Base-by-base conservation (phyloP, 441 rosid genomes). In the Brassica balearica region DNA sequence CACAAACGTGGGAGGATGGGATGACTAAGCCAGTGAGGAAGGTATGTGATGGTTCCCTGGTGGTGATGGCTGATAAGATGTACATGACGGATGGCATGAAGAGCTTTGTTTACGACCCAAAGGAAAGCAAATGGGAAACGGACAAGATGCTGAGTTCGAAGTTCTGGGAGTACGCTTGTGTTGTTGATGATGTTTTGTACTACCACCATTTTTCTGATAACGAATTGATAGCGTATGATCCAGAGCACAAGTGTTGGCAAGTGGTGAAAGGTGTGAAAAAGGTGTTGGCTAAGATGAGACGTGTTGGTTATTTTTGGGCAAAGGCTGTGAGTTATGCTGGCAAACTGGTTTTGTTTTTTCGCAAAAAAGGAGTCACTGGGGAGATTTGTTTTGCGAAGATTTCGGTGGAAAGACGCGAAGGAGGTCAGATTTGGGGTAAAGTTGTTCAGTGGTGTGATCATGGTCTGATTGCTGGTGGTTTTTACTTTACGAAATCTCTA, bases 141-240 rank as follows among this genome's bases (percentile, higher is more conserved):
- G 48, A 65, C 25, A 14, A 15, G 68, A 5, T 4, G 51, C 8
- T 15, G 14, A 4, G 2, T 1, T 17, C 8, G 2, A 3, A 4
- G 27, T 0, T 1, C 0, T 65, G 68, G 51, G 0, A 4, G 2
- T 1, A 46, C 1, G 11, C 11, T 2, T 65, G 68, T 5, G 68
- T 17, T 6, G 25, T 65, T 34, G 68, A 65, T 17, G 25, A 65
- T 6, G n/a, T 65, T 15, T 64, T 64, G 68, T 65, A 65, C 68
- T 15, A 3, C 7, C 8, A 34, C 4, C 5, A 43, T 20, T 15
- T 8, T 5, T 43, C n/a, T 43, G 51, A 11, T 25, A 65, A 17
- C 7, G 10, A 0, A 1, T 9, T 34, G 19, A 34, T 8, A 64
- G 1, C 0, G n/a, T 64, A 32, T 34, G 68, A 65, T 65, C 25